phyloP scores from a whole-genome alignment of 225 moss, liverwort and hornwort genomes.

The Pseudisothecium myosuroides region DNA sequence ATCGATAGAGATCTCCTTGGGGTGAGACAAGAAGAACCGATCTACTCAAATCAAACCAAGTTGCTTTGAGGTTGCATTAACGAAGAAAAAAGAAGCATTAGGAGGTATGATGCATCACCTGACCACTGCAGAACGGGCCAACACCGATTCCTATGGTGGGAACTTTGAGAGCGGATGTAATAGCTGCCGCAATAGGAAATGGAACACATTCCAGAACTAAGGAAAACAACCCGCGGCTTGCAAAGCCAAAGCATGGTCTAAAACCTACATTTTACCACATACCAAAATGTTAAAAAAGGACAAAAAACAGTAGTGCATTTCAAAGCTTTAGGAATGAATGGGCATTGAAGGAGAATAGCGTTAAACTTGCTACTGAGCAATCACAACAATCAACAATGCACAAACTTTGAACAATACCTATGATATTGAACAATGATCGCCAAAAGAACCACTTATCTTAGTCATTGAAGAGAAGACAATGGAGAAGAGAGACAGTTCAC shows the following conservation, averaged over 20 bases:
- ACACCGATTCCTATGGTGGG: constrained; percentile 94
- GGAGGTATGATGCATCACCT: constrained; percentile 25
- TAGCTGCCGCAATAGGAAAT: constrained; percentile 83
- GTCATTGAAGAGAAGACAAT: background rate
- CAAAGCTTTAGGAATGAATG: background rate
- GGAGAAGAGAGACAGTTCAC: background rate
- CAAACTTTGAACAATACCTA: background rate
- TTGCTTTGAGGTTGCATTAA: background rate
- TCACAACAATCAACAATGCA: background rate
- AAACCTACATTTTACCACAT: constrained; percentile 30
- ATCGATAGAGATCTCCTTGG: too few relatives aligned
- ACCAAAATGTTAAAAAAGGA: background rate
- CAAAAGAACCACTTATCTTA: background rate
- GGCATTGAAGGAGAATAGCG: background rate
- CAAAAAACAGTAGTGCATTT: background rate
- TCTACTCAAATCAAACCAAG: background rate
- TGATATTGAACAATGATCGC: background rate
- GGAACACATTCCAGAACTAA: constrained; percentile 90
- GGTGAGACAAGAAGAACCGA: background rate
- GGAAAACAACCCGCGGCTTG: constrained; percentile 82
- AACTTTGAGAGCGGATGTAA: constrained; percentile 54
- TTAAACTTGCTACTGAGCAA: background rate
- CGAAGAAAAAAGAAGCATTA: background rate
- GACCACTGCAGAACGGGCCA: constrained; percentile 85
- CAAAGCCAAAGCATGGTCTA: constrained; percentile 91